Evolutionary conservation across 441 rosid genomes (phyloP), one percentile per base, ranked within the genome.

Genomic region (Adansonia madagascariensis): DNA sequence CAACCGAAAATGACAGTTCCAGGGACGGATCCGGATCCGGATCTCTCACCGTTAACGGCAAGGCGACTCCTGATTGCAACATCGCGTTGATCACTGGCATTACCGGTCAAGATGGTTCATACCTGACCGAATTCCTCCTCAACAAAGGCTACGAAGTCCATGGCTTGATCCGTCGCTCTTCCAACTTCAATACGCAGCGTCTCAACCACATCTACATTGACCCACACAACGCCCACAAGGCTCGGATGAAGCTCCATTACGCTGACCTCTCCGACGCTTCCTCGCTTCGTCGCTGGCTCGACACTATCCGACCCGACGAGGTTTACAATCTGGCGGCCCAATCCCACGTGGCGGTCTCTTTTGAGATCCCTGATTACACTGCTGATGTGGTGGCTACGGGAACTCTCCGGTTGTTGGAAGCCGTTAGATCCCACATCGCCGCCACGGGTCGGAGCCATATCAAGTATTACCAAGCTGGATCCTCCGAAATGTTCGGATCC

Each of bases 21-120:
- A 53, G 17, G 6, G 46, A 10, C 46, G 47, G 74, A 22, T 71
- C 62, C 12, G 55, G 44, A 49, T 70, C 74, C 15, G 76, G 53
- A 53, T 66, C 78, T 20, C 56, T 3, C 24, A 7, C 56, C n/a
- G 10, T 43, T n/a, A 76, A 66, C 39, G 78, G 73, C 43, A 55
- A 41, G n/a, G 73, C 55, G 0, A 55, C 8, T 66, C 44, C 60
- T 10, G 49, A 47, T 31, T 41, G 43, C 56, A 76, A 66, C 66
- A 18, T 66, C 72, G 78, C 81, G 94, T 82, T 94, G 24, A 85
- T 94, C 80, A 90, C 98, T 49, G 98, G 97, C n/a, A 92, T 94
- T 61, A 94, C 97, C 10, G 97, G 98, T 1, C 98, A 94, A 63
- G 98, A 94, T 55, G 98, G 98, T 15, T 94, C 97, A 1, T 94